Evolutionary conservation across 108 stramenopile genomes (phyloP), one percentile per base, ranked within the genome.

Genomic region (Pseudonitzschia pungens): DNA sequence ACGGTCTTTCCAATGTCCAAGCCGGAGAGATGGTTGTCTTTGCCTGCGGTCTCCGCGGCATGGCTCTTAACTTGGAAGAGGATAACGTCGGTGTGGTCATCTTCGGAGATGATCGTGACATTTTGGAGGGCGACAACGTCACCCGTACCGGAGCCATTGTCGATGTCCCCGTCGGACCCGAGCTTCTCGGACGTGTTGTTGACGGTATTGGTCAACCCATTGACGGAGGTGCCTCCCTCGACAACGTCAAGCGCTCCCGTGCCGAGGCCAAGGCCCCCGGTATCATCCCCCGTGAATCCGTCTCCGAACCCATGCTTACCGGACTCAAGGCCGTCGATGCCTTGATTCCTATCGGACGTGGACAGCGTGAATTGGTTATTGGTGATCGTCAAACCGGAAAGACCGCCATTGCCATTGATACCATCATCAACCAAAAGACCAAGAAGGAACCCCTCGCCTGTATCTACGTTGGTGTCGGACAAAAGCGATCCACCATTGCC

Each of bases 381-480:
- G 96, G 96, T 71, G 98, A 99, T 95, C 97, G 98, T 89, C 98
- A 99, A 88, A 99, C 98, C 43, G 98, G 98, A 63, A 99, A 99
- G 95, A 99, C 98, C 54, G 98, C 98, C 74, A 98, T 99, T 83
- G 97, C 97, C 84, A 97, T 99, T 80, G 98, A 99, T 78, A 99
- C 98, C 87, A 98, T 99, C 79, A 99, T 99, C 91, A 99, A 99
- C 97, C 98, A 99, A 90, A 99, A 97, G 91, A 97, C 96, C 85
- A 96, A 96, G 91, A 93, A 93, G 83, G 98, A 98, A 51, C 96
- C 96, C 63, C 91, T 99, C 67, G 96, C 96, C 76, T 99, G 99
- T 82, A 97, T 99, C 82, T 99, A 99, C 94, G 99, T 99, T 71
- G 99, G 97, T 80, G 97, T 99, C 71, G 99, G 99, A 84, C 99